phyloP scores from a whole-genome alignment of 2,329 filamentous ascomycete species.

The Fusarium nanum region DNA sequence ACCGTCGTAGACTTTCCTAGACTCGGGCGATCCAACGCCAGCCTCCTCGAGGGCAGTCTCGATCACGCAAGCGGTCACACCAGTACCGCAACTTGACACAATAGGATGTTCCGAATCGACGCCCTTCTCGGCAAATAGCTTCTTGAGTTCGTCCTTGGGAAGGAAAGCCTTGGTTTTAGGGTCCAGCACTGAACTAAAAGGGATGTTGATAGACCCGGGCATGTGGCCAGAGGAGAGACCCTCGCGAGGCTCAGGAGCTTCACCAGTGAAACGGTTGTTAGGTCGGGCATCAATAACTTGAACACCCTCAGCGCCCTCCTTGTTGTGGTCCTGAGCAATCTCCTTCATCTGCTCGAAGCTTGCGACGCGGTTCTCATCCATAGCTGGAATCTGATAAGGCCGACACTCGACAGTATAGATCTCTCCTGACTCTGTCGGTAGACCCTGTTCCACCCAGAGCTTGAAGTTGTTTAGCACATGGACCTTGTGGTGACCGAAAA shows the following conservation, averaged over 20 bases:
- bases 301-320: slow-evolving; percentile 83
- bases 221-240: slow-evolving; percentile 92
- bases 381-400: slow-evolving; percentile 71
- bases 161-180: slow-evolving; percentile 84
- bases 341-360: slow-evolving; percentile 86
- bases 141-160: slow-evolving; percentile 75
- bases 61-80: slow-evolving; percentile 91
- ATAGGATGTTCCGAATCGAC: slow-evolving; percentile 84
- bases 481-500: slow-evolving; percentile 89
- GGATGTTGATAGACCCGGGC: slow-evolving; percentile 85
- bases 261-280: slow-evolving; percentile 82
- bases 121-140: slow-evolving; percentile 82
- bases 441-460: slow-evolving; percentile 87
- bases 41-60: slow-evolving; percentile 88
- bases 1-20: slow-evolving; percentile 88
- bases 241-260: slow-evolving; percentile 85
- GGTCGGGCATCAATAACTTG: slow-evolving; percentile 92
- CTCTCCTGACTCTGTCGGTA: slow-evolving; percentile 84
- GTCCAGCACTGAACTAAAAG: slow-evolving; percentile 83
- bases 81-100: slow-evolving; percentile 90
- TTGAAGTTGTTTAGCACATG: slow-evolving; percentile 96
- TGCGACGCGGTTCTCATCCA: slow-evolving; percentile 73
- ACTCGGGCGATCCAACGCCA: slow-evolving; percentile 74
- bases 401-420: slow-evolving; percentile 74
- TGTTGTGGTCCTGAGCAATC: slow-evolving; percentile 79